Evolutionary conservation across 768 basidiomycete species (phyloP), one percentile per base, ranked within the genome.

Genomic region (Tulasnella sp.): DNA sequence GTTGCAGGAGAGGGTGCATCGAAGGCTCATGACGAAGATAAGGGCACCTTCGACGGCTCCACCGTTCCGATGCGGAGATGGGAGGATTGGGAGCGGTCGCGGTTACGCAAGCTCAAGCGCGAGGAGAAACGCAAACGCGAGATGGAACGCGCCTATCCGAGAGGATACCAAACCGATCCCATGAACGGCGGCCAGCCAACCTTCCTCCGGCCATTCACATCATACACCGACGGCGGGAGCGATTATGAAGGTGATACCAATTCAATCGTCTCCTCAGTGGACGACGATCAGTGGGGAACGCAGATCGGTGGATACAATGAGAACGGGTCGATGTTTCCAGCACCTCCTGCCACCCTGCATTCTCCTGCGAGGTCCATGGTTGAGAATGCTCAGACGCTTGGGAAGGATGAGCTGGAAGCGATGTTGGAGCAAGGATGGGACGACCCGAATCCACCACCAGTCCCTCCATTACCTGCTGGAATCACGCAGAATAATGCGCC

Each of bases 51-150:
- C 48, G 75, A 75, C 53, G 80, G 78, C 4, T 70, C 76, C 44
- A 80, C 79, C 0, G 81, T 98, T n/a, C 92, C 96, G 0, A 73
- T 98, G 68, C 82, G 94, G n/a, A 80, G 94, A 51, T 99, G 96
- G 96, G 96, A 98, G 72, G 94, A 99, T 66, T 99, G 94, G 96
- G 96, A 99, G 68, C 82, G 92, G 22, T 94, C 92, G 24, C 79
- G 96, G 45, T 76, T 98, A 49, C 85, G 94, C 52, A 98, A 97
- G 72, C 63, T 94, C 30, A 82, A 80, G 62, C 83, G 96, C 1
- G 93, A 96, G 66, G 89, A 92, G 65, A 78, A 84, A 64, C 76
- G 91, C 59, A 74, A 85, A 60, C 76, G 75, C 66, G 92, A 97
- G 5, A 79, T 96, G 64, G 92, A 92, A 66, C 80, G 88, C 45